Base-by-base conservation (phyloP, 495 filamentous ascomycete genomes). In the Penicillium paxilli region DNA sequence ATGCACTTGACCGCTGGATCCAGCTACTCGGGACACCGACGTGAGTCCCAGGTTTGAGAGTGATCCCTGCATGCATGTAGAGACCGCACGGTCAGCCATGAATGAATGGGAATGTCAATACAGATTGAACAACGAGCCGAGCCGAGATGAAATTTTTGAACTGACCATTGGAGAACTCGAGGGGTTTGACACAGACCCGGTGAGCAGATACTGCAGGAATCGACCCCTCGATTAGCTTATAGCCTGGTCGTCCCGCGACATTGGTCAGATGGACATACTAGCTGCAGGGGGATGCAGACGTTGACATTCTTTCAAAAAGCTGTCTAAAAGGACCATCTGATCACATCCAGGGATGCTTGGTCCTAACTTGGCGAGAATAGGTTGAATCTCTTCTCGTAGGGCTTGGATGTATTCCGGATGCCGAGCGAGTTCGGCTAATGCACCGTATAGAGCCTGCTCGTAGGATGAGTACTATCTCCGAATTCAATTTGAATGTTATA, bases 271-370 rank as follows among this genome's bases (percentile, higher is more conserved):
- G 30, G 19, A 58, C 54, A 51, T 52, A 66, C 63, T 46, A 20
- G 63, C 60, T 48, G 63, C 54, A 51, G 63, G 63, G 17, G 60
- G 63, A 40, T 63, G 60, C 32, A 69, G 33, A 6, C 66, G 58
- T 50, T 59, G 61, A 40, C 59, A 65, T 42, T 71, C 68, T 25
- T 68, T 71, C 14, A 69, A 30, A 37, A 71, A 67, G 49, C 60
- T 65, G 21, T 71, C 66, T 25, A 64, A 26, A 35, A 55, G n/a
- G 5, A 60, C 51, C 56, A 58, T 62, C 45, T 24, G 47, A 54
- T 61, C 40, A 32, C 63, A 66, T 10, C 47, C 54, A 7, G 49
- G 12, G 14, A 57, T 46, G 21, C 49, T 60, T 9, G 51, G 32
- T n/a, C 57, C 64, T 25, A 22, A 22, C 33, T 53, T 25, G 16